A percentile compares a stretch with the other conserved stretches of the same genome.
phyloP scores from a whole-genome alignment of 768 basidiomycete genomes.

The Hemileccinum rubropunctum region DNA sequence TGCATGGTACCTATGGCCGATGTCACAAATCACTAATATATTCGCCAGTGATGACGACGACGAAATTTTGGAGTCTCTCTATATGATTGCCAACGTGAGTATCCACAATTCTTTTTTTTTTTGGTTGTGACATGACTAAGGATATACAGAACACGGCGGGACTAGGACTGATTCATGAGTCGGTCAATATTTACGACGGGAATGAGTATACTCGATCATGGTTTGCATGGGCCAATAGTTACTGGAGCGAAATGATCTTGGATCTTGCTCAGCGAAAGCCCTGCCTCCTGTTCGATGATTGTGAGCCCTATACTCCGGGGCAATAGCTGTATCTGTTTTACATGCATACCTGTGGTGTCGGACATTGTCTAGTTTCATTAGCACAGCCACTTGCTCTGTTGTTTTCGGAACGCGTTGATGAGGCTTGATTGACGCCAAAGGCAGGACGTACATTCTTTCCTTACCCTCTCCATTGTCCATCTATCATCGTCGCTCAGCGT shows the following conservation, averaged over 20 bases:
- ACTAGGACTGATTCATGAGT: conserved; percentile 78
- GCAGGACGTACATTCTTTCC: conserved; percentile 12
- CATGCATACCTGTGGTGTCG: not conserved
- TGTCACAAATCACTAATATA: conserved; percentile 74
- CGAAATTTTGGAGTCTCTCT: conserved; percentile 62
- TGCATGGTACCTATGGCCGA: conserved; percentile 78
- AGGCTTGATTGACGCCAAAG: conserved; percentile 16
- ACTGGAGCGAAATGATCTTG: conserved; percentile 79
- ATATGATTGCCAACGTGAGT: conserved; percentile 67
- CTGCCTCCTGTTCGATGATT: conserved; percentile 55
- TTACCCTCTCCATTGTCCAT: conserved; percentile 1
- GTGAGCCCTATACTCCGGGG: conserved; percentile 56
- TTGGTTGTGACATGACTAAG: not conserved
- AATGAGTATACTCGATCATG: conserved; percentile 65
- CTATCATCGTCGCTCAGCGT: conserved; percentile 2
- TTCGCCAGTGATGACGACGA: conserved; percentile 71
- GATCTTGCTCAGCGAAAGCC: conserved; percentile 76
- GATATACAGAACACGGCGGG: conserved; percentile 60
- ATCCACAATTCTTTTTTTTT: not conserved
- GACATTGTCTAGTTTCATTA: not conserved
- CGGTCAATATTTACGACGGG: conserved; percentile 57
- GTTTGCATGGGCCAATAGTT: conserved; percentile 86
- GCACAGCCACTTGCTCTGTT: conserved; percentile 23
- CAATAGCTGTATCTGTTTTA: conserved; percentile 22
- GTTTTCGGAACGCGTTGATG: conserved; percentile 11